Conservation (phyloP, 805 yeast species). For the Metschnikowia lunata region DNA sequence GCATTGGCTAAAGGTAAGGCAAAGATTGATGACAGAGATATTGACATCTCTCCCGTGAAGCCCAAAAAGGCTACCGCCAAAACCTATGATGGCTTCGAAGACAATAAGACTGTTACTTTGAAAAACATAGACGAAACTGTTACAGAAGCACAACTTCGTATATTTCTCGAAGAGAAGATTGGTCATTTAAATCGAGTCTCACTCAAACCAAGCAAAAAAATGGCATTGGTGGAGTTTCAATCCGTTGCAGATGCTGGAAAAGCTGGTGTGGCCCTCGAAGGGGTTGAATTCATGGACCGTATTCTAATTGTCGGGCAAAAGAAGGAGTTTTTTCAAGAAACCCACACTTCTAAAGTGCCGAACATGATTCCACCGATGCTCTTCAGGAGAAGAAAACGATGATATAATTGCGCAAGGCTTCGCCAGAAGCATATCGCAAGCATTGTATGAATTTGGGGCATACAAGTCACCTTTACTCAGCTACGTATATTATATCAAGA, state of each 20-base stretch:
- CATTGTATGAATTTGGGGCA: no score
- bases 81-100: constrained; percentile 16
- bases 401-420: no score
- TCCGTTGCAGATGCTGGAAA: constrained; percentile 46
- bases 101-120: constrained; percentile 19
- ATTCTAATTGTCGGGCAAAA: constrained; percentile 11
- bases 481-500: no score
- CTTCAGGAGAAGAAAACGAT: constrained; percentile 9
- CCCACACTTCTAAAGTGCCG: constrained; percentile 7
- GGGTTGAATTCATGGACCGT: constrained; percentile 33
- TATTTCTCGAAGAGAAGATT: constrained; percentile 22
- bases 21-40: constrained; percentile 41
- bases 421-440: no score
- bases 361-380: constrained; percentile 16
- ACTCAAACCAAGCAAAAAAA: constrained; percentile 41
- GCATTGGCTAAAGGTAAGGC: constrained; percentile 43
- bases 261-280: constrained; percentile 42
- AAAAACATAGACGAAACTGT: constrained; percentile 31
- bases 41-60: constrained; percentile 49
- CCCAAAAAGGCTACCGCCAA: constrained; percentile 18
- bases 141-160: constrained; percentile 30
- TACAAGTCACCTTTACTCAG: no score
- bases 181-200: constrained; percentile 40
- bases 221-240: constrained; percentile 49
- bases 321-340: constrained; percentile 9